Conservation (phyloP, 768 basidiomycete species). For the Termitomyces sp. region DNA sequence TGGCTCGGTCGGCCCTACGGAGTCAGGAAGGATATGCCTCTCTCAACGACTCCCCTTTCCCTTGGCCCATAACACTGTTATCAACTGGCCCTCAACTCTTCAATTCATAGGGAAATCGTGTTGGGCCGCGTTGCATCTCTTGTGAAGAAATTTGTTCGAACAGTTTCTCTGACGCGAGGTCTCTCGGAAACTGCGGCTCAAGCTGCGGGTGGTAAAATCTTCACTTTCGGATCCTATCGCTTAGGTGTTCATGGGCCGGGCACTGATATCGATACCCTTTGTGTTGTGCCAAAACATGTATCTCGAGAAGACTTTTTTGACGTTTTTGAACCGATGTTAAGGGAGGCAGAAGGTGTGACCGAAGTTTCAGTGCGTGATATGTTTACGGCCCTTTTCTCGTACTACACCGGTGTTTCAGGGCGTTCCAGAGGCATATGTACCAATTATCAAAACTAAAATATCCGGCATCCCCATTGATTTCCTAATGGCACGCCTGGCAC, state of each 20-base stretch:
- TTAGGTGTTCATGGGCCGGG: slow-evolving; percentile 96
- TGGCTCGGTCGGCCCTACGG: slow-evolving; percentile 1
- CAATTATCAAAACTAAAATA: slow-evolving; percentile 89
- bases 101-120: slow-evolving; percentile 73
- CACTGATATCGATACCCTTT: slow-evolving; percentile 96
- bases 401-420: slow-evolving; percentile 45
- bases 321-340: slow-evolving; percentile 84
- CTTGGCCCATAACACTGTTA: not conserved
- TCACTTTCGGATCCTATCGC: slow-evolving; percentile 97
- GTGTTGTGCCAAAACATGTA: slow-evolving; percentile 96
- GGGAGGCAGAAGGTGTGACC: slow-evolving; percentile 72
- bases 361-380: slow-evolving; percentile 77
- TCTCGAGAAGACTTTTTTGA: slow-evolving; percentile 95
- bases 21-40: slow-evolving; percentile 7
- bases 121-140: slow-evolving; percentile 84
- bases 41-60: slow-evolving; percentile 8
- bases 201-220: slow-evolving; percentile 96
- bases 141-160: slow-evolving; percentile 90
- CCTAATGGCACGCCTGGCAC: slow-evolving; percentile 82
- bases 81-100: slow-evolving; percentile 15
- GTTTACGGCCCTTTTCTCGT: not conserved
- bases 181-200: slow-evolving; percentile 84
- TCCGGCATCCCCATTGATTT: slow-evolving; percentile 92
- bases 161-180: slow-evolving; percentile 72
- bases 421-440: slow-evolving; percentile 95